These are phyloP conservation scores for Besnoitia besnoiti DNA, from an alignment of 169 alveolate genomes.

Conservation along the genomic window DNA sequence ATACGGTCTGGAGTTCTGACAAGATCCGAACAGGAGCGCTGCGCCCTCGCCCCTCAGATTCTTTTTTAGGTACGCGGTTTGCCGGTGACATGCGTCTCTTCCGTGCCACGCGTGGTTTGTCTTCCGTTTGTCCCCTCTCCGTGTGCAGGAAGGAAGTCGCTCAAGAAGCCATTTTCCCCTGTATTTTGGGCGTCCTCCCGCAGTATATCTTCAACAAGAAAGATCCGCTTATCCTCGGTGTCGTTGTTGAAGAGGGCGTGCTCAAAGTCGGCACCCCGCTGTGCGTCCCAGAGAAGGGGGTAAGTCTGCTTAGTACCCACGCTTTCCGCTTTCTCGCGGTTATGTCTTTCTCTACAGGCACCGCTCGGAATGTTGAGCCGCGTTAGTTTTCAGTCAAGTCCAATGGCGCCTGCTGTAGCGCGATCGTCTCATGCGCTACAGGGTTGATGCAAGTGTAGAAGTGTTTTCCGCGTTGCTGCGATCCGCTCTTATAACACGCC, in stretches of 20 bases:
- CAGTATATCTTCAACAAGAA: constrained; percentile 94
- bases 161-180: constrained; percentile 93
- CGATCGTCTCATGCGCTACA: too few species aligned
- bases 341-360: neutral
- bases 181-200: constrained; percentile 91
- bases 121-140: neutral
- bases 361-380: neutral
- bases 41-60: too few species aligned
- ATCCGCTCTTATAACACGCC: neutral
- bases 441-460: neutral
- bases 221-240: constrained; percentile 97
- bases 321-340: neutral
- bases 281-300: constrained; percentile 73
- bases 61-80: too few species aligned
- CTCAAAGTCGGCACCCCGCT: constrained; percentile 77
- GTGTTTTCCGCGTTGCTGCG: neutral
- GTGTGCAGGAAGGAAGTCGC: constrained; percentile 55
- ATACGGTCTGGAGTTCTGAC: too few species aligned
- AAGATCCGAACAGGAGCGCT: too few species aligned
- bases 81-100: too few species aligned
- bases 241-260: constrained; percentile 73
- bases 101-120: neutral
- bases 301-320: neutral
- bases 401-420: neutral
- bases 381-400: neutral